phyloP scores from a whole-genome alignment of 1,284 basidiomycete genomes.

The Heterobasidion irregulare region DNA sequence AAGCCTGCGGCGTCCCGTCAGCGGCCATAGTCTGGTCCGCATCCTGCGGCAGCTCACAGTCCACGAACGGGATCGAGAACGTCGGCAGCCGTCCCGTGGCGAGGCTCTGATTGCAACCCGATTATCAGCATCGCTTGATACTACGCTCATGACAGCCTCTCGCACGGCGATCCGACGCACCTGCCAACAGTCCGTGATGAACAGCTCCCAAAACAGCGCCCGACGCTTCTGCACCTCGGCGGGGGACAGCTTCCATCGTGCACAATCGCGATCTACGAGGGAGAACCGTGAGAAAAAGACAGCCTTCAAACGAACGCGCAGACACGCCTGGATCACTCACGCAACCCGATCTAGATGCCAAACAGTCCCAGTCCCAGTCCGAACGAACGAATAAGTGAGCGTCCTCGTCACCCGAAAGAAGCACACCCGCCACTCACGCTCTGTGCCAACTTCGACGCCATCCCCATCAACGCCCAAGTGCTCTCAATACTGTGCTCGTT shows the following conservation, averaged over 20 bases:
- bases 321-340: constrained; percentile 29
- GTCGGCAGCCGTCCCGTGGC: constrained; percentile 50
- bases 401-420: constrained; percentile 12
- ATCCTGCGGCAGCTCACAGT: constrained; percentile 46
- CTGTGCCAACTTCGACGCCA: constrained; percentile 46
- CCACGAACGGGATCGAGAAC: constrained; percentile 43
- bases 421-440: constrained; percentile 53
- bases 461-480: constrained; percentile 48
- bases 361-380: no score
- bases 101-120: constrained; percentile 38
- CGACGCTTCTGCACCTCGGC: constrained; percentile 37
- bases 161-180: constrained; percentile 26
- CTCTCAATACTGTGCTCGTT: constrained; percentile 37
- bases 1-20: constrained; percentile 31
- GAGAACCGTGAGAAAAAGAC: constrained; percentile 1
- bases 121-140: not conserved
- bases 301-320: not conserved
- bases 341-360: not conserved
- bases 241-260: constrained; percentile 42
- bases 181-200: constrained; percentile 46
- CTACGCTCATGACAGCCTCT: not conserved
- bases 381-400: not conserved
- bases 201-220: constrained; percentile 59
- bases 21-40: constrained; percentile 26
- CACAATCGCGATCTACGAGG: not conserved